Evolutionary conservation across 805 yeast genomes (phyloP), one percentile per base, ranked within the genome.

Genomic region (Saturnispora bothae): DNA sequence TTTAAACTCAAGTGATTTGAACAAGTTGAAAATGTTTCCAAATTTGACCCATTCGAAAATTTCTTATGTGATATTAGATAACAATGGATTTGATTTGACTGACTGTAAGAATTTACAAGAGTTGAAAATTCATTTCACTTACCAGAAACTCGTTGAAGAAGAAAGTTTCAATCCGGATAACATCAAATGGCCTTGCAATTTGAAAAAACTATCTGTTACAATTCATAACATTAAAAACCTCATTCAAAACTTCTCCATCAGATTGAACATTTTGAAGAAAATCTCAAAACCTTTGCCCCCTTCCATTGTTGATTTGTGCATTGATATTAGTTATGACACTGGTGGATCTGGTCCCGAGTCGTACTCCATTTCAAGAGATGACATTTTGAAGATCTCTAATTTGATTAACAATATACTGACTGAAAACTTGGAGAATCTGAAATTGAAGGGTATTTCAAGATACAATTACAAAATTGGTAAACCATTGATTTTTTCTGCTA

Each of bases 261-360:
- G 59, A 34, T 40, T 54, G 34, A 48, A 52, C 30, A 49, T 54
- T 31, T 40, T 54, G 18, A 43, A 43, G 28, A 54, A 51, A 34
- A 46, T 54, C 29, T 45, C 56, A 2, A 50, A 46, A 33, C 56
- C 56, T 18, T 41, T 53, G 25, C 59, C 59, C 4, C 44, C 44
- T 12, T 52, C 59, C 14, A 46, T 53, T 37, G 36, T 43, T 28
- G 59, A 54, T 35, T 39, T 54, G 33, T 53, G 57, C 29, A 45
- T 54, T 38, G 59, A 54, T 48, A 53, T 54, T 14, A 48, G 53
- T 40, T 54, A 51, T 39, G 59, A 54, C 40, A 53, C 59, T 13
- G 59, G 57, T 4, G 56, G 56, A 10, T 49, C 56, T 1, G 56
- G 55, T 12, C 55, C 56, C 23, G 56, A 54, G 30, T 38, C 49